Base-by-base conservation (phyloP, 2,329 filamentous ascomycete genomes). In the Epichloe hybrida region DNA sequence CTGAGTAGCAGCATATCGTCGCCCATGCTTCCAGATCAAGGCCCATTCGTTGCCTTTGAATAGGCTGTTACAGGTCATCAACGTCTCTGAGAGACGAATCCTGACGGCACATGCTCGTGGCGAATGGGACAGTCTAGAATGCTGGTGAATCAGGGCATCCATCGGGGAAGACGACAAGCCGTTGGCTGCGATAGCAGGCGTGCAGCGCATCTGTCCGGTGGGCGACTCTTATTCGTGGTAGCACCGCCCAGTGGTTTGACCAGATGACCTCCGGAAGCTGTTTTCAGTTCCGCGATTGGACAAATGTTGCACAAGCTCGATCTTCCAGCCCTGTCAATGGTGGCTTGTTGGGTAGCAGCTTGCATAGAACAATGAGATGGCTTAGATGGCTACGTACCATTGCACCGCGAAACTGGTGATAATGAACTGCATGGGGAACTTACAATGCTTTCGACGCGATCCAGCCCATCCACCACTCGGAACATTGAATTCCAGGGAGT, bases 211-310 rank as follows among this genome's bases (percentile, higher is more conserved):
- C 36, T 38, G 39, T 34, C 12, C n/a, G 45, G 36, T 36, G 41
- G 40, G 27, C 46, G 21, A n/a, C 15, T 48, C 51, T 35, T 20
- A 53, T 53, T 48, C 34, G 51, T n/a, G 21, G 48, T 35, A 20
- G 12, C 23, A 12, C 34, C 23, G 43, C 31, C 48, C 39, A 35
- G 43, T 47, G 43, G 20, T 50, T 37, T 40, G 49, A 13, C 37
- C 52, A 50, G 47, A 50, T 54, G 52, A 54, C 52, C 47, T 15
- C 43, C 38, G 46, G 27, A 42, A 50, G 39, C 43, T 46, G 27
- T 49, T 47, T 21, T 43, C 31, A n/a, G 6, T 15, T 38, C 47
- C 47, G 43, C 47, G 51, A 52, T 50, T 52, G 51, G 51, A 20
- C 38, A 3, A 42, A 21, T 1, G 7, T 27, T 15, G 39, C 39